Evolutionary conservation across 2,329 filamentous ascomycete species (phyloP).

Genomic region (Triangularia verruculosa): DNA sequence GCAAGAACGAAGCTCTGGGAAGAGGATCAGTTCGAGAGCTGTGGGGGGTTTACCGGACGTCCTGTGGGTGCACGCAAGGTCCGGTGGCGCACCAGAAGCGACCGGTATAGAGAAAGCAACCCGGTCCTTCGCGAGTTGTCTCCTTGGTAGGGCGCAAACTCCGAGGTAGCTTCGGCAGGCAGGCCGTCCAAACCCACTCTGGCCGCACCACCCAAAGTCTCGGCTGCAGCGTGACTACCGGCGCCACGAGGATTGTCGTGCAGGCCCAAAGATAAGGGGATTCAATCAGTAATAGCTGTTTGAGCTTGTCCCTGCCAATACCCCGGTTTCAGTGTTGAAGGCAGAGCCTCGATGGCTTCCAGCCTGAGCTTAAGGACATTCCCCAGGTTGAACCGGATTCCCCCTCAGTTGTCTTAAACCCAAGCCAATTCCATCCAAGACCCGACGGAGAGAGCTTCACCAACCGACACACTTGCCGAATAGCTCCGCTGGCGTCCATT

Average conservation of each 20-base stretch:
- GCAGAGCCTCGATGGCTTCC: no score
- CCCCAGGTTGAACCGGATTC: neutral
- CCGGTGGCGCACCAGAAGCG: neutral
- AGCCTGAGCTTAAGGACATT: no score
- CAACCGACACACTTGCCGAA: neutral
- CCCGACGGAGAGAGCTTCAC: no score
- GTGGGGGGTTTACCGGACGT: neutral
- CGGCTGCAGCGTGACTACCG: constrained; percentile 23
- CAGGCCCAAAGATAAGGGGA: constrained; percentile 28
- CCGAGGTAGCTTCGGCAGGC: neutral
- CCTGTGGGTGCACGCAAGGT: constrained; percentile 5
- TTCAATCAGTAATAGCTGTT: constrained; percentile 28
- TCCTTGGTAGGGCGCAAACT: neutral
- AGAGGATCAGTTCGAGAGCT: neutral
- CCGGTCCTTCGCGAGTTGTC: neutral
- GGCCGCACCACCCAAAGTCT: constrained; percentile 8
- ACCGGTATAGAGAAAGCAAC: constrained; percentile 7
- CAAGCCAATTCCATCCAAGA: neutral
- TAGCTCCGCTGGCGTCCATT: neutral
- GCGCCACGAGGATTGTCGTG: constrained; percentile 22
- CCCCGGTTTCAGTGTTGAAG: neutral
- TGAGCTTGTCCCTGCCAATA: constrained; percentile 18
- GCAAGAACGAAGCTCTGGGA: constrained; percentile 1
- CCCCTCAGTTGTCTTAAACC: neutral
- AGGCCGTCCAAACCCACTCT: neutral